Evolutionary conservation across 1,284 basidiomycete species (phyloP).

Genomic region (Tranzscheliella williamsii): DNA sequence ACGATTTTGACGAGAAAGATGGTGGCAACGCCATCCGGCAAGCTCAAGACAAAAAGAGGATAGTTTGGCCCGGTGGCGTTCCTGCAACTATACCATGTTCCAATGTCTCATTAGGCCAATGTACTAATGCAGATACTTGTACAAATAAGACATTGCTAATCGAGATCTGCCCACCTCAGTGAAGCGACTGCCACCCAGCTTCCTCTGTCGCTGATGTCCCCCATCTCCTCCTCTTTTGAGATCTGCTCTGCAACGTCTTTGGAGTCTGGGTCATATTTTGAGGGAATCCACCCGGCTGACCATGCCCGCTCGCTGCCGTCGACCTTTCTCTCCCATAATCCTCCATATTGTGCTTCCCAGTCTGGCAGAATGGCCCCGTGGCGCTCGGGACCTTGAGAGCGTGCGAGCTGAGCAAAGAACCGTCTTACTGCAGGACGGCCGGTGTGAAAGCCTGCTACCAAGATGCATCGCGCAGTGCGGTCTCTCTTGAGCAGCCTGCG

Average conservation of each 20-base stretch:
- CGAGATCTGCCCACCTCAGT: constrained; percentile 37
- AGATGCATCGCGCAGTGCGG: constrained; percentile 24
- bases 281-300: constrained; percentile 7
- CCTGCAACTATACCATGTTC: no score
- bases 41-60: constrained; percentile 43
- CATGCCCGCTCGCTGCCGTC: constrained; percentile 27
- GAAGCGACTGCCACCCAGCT: constrained; percentile 52
- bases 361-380: constrained; percentile 30
- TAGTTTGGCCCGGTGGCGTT: no score
- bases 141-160: no score
- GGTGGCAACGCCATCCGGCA: constrained; percentile 40
- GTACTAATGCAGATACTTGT: no score
- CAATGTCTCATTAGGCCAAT: no score
- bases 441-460: constrained; percentile 55
- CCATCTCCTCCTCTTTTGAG: constrained; percentile 52
- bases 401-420: constrained; percentile 36
- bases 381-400: background rate
- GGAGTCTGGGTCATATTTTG: constrained; percentile 3
- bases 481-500: constrained; percentile 31
- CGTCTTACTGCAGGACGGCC: constrained; percentile 49
- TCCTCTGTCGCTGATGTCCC: constrained; percentile 47
- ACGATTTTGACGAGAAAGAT: constrained; percentile 55
- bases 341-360: constrained; percentile 26
- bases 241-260: background rate
- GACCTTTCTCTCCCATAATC: constrained; percentile 43